These are phyloP conservation scores for Acer yangbiense DNA, from an alignment of 345 rosid species.

Conservation along the genomic window DNA sequence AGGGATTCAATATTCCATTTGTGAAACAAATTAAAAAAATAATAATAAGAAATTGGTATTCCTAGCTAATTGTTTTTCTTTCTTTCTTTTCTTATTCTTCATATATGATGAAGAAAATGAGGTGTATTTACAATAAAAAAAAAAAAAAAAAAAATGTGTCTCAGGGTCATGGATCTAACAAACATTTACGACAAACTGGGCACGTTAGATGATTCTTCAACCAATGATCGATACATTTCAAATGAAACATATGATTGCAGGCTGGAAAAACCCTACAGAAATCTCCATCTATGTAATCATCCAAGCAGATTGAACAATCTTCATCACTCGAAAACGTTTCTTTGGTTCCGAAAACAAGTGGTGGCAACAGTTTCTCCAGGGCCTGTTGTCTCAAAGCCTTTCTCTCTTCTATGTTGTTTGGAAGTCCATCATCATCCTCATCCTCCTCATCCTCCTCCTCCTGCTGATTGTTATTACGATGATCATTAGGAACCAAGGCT, in stretches of 20 bases:
- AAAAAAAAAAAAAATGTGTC: not conserved
- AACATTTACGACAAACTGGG: not conserved
- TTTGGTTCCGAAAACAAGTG: not conserved
- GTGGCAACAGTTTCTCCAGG: not conserved
- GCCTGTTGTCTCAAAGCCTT: not conserved
- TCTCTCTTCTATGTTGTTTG: not conserved
- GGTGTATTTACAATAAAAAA: not conserved
- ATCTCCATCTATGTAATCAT: slow-evolving; percentile 4
- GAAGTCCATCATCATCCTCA: not conserved
- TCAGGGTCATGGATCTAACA: not conserved
- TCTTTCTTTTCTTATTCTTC: not conserved
- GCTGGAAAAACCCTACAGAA: not conserved
- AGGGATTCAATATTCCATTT: not conserved
- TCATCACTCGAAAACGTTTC: not conserved
- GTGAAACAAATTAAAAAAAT: not conserved
- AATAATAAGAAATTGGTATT: too few species aligned
- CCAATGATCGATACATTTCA: not conserved
- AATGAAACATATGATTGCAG: slow-evolving; percentile 11
- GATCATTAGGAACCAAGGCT: not conserved
- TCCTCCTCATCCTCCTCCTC: too few species aligned
- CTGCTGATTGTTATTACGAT: not conserved
- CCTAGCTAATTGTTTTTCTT: not conserved
- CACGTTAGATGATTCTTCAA: slow-evolving; percentile 12
- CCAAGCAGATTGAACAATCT: slow-evolving; percentile 15
- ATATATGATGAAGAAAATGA: not conserved